Base-by-base conservation (phyloP, 1,139 yeast species). In the Taphrina pruni region DNA sequence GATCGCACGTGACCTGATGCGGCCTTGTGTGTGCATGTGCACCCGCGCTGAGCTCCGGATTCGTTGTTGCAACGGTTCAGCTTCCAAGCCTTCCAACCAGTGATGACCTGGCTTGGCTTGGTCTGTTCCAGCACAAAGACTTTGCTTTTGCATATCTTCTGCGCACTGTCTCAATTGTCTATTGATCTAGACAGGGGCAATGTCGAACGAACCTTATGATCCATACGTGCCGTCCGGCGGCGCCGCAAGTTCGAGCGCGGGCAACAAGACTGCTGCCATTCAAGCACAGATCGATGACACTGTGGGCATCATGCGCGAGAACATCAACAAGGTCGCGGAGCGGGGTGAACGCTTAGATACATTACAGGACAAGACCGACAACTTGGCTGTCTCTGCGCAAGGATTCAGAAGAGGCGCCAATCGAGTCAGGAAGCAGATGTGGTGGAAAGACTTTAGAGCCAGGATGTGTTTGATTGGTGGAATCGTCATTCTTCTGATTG, bases 381-480 rank as follows among this genome's bases (percentile, higher is more conserved):
- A 90, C 79, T 85, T 94, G 77, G 97, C 97, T 54, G 91, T 88
- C 67, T 86, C 93, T 66, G 99, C 99, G 7, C 96, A 91, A 76
- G 96, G 97, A 45, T 95, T 95, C 83, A 90, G 96, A 79, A 86
- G 97, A 78, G 97, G 97, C 55, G 99, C 99, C 70, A 94, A 93
- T 81, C 87, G 97, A 76, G 98, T 94, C 64, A 89, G 99, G 82
- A 95, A 93, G 80, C 97, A 92, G 78, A 94, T 94, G 98, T 94
- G 99, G 99, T 90, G 96, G 91, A 94, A 95, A 80, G 97, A 94
- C 79, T 85, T 95, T 86, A 94, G 94, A 83, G 90, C 94, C 96
- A 88, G 97, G 79, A 83, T 93, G 83, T 94, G 99, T 79, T 83
- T 94, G 72, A 89, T 91, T 72, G 84, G 90, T 57, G 96, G 90